Evolutionary conservation across 2,329 filamentous ascomycete species (phyloP), one percentile per base, ranked within the genome.

Genomic region (Hirsutella thompsonii): DNA sequence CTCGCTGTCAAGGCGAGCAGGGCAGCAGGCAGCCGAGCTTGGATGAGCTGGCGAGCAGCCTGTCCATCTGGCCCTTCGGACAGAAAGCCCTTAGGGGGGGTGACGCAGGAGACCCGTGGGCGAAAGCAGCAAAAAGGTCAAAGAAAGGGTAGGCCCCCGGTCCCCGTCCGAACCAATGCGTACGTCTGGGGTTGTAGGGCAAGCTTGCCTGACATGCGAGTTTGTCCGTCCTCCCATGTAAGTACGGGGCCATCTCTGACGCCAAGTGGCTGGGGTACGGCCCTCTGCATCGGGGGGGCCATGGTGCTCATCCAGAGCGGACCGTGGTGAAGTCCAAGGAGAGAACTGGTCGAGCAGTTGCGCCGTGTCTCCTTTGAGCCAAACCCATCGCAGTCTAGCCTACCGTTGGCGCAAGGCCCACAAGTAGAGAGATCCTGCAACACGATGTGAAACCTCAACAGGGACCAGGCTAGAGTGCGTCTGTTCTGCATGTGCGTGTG

Each of bases 371-470:
- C 23, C 11, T 26, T 11, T 26, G 23, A 26, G 11, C 23, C 23
- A 26, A 26, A 11, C 23, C 23, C 23, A 6, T 26, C 23, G 23
- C 23, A 26, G 23, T 26, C 23, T 26, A 26, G 23, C 11, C 23
- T 26, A 11, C 23, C 23, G 23, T 26, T 26, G 6, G 23, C 11
- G 23, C 23, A 26, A 11, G 23, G 23, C 23, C 23, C 23, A 26
- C 23, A 26, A 26, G 23, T 11, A 26, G 20, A 33, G 11, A 19
- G 13, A 36, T 41, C 37, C 42, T 47, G 44, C 45, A 46, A 44
- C 45, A 41, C 44, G 44, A 39, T 39, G 41, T 47, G 46, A 51
- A 49, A 51, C 44, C 29, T 26, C 20, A 20, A 37, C 40, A 46
- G 42, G 42, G 33, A 42, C 35, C 30, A 30, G 39, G 26, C 36